Evolutionary conservation across 2,329 filamentous ascomycete species (phyloP), one percentile per base, ranked within the genome.

Genomic region (Diaporthe citri): DNA sequence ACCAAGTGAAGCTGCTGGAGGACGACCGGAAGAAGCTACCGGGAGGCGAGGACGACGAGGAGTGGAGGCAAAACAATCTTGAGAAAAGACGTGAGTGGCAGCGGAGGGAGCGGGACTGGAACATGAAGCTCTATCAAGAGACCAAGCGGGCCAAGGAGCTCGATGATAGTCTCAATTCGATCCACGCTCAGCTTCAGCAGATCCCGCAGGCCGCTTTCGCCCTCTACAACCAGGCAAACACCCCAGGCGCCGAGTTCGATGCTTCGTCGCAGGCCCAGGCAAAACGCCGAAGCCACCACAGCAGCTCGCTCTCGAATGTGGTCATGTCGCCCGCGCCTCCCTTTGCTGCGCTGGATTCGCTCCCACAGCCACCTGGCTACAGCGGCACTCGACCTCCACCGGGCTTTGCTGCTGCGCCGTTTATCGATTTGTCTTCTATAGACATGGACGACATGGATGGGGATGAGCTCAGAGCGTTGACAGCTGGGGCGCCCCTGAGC

Each of bases 1-100:
- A 87, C 34, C 90, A 93, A 77, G 90, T 96, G 77, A 94, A 95
- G 81, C 89, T 92, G 70, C 87, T 95, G 36, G 94, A 97, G 81
- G 91, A 92, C 75, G 90, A 93, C 77, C 86, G 91, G 67, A 93
- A 93, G 82, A 90, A 88, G 73, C 87, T 91, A 17, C 89, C 90
- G 2, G 91, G 89, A 22, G 89, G 87, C n/a, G 88, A 91, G 73
- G 88, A 90, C 60, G 91, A 91, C 51, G 89, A 91, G 20, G 88
- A 87, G 76, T 88, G 86, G 87, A 86, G 86, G 71, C 86, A 88
- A 71, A 85, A 84, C 72, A 88, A 91, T 69, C 82, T 82, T 62
- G 86, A 88, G 64, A 83, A 91, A 31, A 87, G 88, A 75, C 85
- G 87, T 64, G 87, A 90, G 41, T 93, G 90, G 88, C 88, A 90